These are phyloP conservation scores for Boletus reticulatus DNA, from an alignment of 768 basidiomycete genomes.

Conservation along the genomic window DNA sequence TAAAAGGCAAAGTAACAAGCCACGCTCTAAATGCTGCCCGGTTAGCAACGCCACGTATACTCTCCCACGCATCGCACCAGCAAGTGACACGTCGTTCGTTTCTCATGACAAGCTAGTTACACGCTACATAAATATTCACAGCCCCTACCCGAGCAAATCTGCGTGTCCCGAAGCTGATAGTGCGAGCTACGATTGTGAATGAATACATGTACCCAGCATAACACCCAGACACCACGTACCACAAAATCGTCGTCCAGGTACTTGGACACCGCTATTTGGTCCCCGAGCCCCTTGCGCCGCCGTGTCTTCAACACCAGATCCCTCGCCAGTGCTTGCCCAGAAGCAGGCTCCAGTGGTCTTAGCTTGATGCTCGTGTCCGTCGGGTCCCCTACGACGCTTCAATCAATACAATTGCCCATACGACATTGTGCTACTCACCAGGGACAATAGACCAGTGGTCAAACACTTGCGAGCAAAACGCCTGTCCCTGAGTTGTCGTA, in stretches of 20 bases:
- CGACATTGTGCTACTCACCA: constrained; percentile 47
- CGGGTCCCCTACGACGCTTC: constrained; percentile 71
- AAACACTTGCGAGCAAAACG: constrained; percentile 97
- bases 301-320: constrained; percentile 97
- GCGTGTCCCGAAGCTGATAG: constrained; percentile 96
- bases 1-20: constrained; percentile 12
- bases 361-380: constrained; percentile 97
- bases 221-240: constrained; percentile 43
- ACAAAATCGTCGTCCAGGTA: constrained; percentile 97
- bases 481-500: constrained; percentile 97
- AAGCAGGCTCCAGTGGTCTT: constrained; percentile 94
- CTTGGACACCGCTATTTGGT: constrained; percentile 96
- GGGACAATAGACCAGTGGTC: constrained; percentile 99
- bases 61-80: constrained; percentile 34
- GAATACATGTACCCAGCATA: constrained; percentile 1
- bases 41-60: constrained; percentile 44
- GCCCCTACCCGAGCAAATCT: constrained; percentile 71
- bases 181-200: constrained; percentile 60
- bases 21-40: constrained; percentile 35
- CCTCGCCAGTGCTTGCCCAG: constrained; percentile 90
- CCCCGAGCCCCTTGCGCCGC: constrained; percentile 92
- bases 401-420: not conserved
- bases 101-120: constrained; percentile 11
- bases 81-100: not conserved
- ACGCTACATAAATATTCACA: not conserved